Evolutionary conservation across 768 basidiomycete species (phyloP), one percentile per base, ranked within the genome.

Genomic region (Phlebiopsis flavidoalba): DNA sequence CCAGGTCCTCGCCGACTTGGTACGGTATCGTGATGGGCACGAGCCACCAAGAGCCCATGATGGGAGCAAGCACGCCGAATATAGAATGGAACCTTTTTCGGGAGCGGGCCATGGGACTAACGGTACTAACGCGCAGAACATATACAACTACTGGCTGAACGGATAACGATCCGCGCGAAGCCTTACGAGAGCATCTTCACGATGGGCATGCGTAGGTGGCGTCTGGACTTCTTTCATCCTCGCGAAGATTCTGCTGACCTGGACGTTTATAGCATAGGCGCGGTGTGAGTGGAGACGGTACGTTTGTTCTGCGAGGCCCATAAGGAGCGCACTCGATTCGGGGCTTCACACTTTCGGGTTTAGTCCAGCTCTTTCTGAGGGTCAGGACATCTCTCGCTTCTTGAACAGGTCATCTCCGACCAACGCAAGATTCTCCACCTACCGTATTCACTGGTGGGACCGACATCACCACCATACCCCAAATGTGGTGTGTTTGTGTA

Each of bases 21-120:
- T 87, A 83, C 70, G 88, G 84, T 24, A 77, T 89, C 49, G 86
- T 84, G 36, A 88, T 88, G 85, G 85, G 88, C 51, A 87, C 88
- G 1, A 86, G 83, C 71, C 86, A 88, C 67, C 83, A 89, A 69
- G 88, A 90, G 66, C 88, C 88, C 8, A 88, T 89, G 84, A 83
- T 84, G 77, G 82, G 87, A 21, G n/a, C n/a, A n/a, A 85, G 85
- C 36, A 84, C 83, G 1, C 87, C 88, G 4, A n/a, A n/a, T n/a
- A 78, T 80, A 61, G 86, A 89, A 67, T 90, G 85, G 78, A 76
- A 71, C 60, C 68, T 82, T 11, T n/a, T 81, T 83, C 60, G 84
- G 81, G 2, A 67, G 67, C 8, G 87, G 88, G 1, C 64, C 74
- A 0, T 91, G 87, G 87, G 83, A 89, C 67, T 88, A 84, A n/a